phyloP scores from a whole-genome alignment of 2,329 filamentous ascomycete genomes.

The Curvularia eragrostidis region DNA sequence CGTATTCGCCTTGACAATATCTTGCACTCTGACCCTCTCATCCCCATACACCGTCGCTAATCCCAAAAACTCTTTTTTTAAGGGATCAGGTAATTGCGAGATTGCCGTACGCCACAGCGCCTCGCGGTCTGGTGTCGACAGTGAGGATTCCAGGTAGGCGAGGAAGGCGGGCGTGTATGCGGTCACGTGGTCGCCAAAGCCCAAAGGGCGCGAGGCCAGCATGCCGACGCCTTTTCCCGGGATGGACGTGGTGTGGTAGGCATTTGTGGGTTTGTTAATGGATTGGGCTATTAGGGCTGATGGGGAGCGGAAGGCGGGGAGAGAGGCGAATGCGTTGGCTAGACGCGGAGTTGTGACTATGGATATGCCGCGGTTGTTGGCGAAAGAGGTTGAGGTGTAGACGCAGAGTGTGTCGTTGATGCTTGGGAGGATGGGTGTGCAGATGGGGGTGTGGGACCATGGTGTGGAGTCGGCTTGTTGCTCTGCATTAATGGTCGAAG shows the following conservation, averaged over 20 bases:
- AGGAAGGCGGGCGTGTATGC: constrained; percentile 43
- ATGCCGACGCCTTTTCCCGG: constrained; percentile 43
- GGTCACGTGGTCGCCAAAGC: constrained; percentile 35
- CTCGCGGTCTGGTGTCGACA: constrained; percentile 39
- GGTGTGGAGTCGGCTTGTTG: constrained; percentile 11
- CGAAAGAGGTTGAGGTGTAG: constrained; percentile 40
- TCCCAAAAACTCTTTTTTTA: constrained; percentile 25
- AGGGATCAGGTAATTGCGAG: constrained; percentile 30
- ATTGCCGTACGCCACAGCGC: constrained; percentile 36
- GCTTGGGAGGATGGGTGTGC: constrained; percentile 30
- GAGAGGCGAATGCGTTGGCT: constrained; percentile 27
- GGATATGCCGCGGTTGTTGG: constrained; percentile 41
- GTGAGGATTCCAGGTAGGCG: constrained; percentile 39
- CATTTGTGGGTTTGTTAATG: constrained; percentile 30
- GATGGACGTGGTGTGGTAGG: constrained; percentile 32
- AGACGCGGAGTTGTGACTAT: constrained; percentile 44
- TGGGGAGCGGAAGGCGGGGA: constrained; percentile 35
- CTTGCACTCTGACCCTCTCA: constrained; percentile 35
- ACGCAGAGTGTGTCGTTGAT: constrained; percentile 40
- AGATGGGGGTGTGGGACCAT: constrained; percentile 40
- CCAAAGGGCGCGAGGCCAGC: constrained; percentile 32
- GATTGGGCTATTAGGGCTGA: constrained; percentile 8
- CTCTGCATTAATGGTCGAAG: background rate
- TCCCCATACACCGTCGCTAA: constrained; percentile 40
- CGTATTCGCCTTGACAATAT: constrained; percentile 47